Evolutionary conservation across 345 rosid genomes (phyloP).

Genomic region (Abelmoschus esculentus): DNA sequence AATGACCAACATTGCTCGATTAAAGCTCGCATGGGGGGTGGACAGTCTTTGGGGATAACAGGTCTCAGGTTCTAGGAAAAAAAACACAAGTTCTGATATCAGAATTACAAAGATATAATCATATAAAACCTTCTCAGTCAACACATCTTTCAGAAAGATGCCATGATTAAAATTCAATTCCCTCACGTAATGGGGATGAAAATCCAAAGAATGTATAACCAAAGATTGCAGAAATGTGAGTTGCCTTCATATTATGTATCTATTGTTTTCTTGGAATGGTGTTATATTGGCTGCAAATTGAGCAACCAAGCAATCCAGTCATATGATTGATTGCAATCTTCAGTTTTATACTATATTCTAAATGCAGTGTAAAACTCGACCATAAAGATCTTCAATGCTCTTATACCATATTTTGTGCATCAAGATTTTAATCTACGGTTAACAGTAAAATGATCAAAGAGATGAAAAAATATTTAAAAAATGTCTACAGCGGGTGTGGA

Average conservation of each 20-base stretch:
- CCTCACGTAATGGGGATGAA: no score
- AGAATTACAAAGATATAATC: background rate
- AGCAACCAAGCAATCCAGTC: background rate
- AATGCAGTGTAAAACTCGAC: background rate
- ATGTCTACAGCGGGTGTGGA: no score
- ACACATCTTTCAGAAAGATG: background rate
- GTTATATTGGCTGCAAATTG: background rate
- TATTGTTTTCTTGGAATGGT: background rate
- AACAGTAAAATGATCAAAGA: background rate
- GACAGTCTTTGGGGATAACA: conserved; percentile 56
- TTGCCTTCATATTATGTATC: background rate
- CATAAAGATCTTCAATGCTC: background rate
- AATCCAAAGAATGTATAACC: no score
- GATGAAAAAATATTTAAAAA: background rate
- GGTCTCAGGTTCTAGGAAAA: conserved; percentile 71
- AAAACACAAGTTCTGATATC: background rate
- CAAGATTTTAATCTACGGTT: background rate
- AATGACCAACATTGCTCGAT: conserved; percentile 93
- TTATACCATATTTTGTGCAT: background rate
- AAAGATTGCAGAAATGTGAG: no score
- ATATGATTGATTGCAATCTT: background rate
- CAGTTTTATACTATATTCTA: background rate
- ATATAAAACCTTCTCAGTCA: background rate
- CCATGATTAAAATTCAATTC: background rate
- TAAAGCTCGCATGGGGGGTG: conserved; percentile 68